phyloP scores from a whole-genome alignment of 129 eudicot genomes.

The Cynara cardunculus region DNA sequence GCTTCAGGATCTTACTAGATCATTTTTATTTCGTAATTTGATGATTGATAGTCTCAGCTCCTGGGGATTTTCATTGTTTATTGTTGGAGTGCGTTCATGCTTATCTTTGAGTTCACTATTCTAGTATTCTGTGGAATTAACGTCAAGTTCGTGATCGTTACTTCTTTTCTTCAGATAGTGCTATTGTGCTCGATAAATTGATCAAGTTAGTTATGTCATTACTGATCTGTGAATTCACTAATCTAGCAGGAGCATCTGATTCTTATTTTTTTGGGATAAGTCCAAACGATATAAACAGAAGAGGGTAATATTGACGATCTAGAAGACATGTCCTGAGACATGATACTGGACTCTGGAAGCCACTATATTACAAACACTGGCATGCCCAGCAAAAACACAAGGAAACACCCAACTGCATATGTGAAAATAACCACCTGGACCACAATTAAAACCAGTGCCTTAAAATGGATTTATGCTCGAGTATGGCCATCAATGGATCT shows the following conservation, averaged over 20 bases:
- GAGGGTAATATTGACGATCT: neutral
- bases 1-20: neutral
- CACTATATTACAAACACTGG: neutral
- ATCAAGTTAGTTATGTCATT: conserved; percentile 4
- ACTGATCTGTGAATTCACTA: conserved; percentile 6
- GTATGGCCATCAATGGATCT: neutral
- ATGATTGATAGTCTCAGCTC: neutral
- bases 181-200: conserved; percentile 1
- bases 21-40: neutral
- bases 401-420: neutral
- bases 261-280: neutral
- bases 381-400: neutral
- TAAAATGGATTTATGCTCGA: neutral
- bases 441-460: neutral
- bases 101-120: neutral
- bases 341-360: neutral
- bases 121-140: neutral
- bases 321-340: neutral
- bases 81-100: conserved; percentile 8
- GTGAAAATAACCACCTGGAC: neutral
- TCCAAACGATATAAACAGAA: neutral
- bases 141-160: neutral
- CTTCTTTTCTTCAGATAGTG: conserved; percentile 7
- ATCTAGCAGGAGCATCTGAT: neutral
- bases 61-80: neutral